These are phyloP conservation scores for Auxenochlorella pyrenoidosa DNA, from an alignment of 139 green algal genomes.

Conservation along the genomic window DNA sequence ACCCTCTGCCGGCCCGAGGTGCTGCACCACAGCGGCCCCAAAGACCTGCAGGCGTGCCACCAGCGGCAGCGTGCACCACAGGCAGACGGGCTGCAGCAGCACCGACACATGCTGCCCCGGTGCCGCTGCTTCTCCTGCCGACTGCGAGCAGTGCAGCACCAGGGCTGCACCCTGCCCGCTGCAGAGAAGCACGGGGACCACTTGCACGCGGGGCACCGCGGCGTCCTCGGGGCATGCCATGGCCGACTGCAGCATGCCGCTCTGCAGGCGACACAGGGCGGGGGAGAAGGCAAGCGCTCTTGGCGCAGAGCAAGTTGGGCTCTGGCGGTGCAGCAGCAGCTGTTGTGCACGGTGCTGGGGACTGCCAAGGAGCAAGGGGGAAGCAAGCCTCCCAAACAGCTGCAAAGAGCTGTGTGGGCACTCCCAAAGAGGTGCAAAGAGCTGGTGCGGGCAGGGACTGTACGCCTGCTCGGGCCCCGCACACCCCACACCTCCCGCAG, in stretches of 20 bases:
- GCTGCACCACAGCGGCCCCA: neutral
- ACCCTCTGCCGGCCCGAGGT: neutral
- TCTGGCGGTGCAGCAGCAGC: neutral
- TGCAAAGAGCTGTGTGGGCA: too few relatives aligned
- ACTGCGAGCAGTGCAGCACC: neutral
- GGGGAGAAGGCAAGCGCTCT: neutral
- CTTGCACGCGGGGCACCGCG: slow-evolving; percentile 22
- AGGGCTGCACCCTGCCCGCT: neutral
- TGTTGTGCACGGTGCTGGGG: neutral
- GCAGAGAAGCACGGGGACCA: slow-evolving; percentile 16
- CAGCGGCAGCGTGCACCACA: slow-evolving; percentile 32
- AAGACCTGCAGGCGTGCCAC: slow-evolving; percentile 18
- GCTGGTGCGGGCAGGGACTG: too few relatives aligned
- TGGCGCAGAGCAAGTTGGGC: neutral
- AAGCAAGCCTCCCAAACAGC: too few relatives aligned
- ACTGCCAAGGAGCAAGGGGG: neutral
- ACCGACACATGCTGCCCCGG: neutral
- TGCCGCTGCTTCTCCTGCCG: neutral
- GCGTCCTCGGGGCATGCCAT: neutral
- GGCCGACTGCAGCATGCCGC: neutral
- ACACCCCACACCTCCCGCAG: too few relatives aligned
- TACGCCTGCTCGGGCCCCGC: too few relatives aligned
- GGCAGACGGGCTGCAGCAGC: slow-evolving; percentile 11
- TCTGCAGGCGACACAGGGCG: neutral
- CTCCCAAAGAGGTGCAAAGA: too few relatives aligned